Evolutionary conservation across 306 rosid species (phyloP).

Genomic region (barrel medic (Medicago truncatula)): DNA sequence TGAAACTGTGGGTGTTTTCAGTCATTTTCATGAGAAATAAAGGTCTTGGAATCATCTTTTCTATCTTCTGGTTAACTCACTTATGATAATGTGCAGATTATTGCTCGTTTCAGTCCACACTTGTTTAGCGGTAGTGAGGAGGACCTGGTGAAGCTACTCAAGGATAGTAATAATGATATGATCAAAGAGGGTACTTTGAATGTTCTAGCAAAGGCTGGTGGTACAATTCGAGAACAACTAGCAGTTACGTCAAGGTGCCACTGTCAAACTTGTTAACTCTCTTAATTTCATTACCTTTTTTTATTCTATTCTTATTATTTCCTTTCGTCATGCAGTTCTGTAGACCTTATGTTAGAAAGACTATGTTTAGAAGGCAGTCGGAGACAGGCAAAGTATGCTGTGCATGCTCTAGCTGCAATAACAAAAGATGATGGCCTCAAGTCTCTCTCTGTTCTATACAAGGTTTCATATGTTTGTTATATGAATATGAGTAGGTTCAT

Average conservation of each 20-base stretch:
- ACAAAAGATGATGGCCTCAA: slow-evolving; percentile 99
- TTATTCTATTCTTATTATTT: slow-evolving; percentile 41
- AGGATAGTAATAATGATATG: slow-evolving; percentile 78
- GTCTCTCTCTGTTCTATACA: slow-evolving; percentile 95
- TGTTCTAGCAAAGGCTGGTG: slow-evolving; percentile 95
- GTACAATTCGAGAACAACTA: slow-evolving; percentile 89
- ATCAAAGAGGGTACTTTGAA: slow-evolving; percentile 89
- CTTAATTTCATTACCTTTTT: slow-evolving; percentile 29
- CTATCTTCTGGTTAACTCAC: slow-evolving; percentile 29
- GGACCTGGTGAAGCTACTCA: slow-evolving; percentile 77
- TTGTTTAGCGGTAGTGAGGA: slow-evolving; percentile 81
- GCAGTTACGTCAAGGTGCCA: slow-evolving; percentile 81
- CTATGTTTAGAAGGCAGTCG: slow-evolving; percentile 93
- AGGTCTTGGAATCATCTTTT: slow-evolving; percentile 21
- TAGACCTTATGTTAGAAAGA: slow-evolving; percentile 95
- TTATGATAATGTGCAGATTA: slow-evolving; percentile 61
- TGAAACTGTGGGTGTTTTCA: slow-evolving; percentile 32
- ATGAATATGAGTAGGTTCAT: slow-evolving; percentile 14
- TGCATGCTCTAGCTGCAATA: slow-evolving; percentile 94
- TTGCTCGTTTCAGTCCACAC: slow-evolving; percentile 84
- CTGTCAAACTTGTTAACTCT: slow-evolving; percentile 37
- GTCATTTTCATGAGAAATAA: slow-evolving; percentile 35
- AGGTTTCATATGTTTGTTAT: slow-evolving; percentile 63
- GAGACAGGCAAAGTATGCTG: slow-evolving; percentile 98
- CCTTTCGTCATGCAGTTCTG: slow-evolving; percentile 71